Evolutionary conservation across 2,329 filamentous ascomycete genomes (phyloP).

Genomic region (Peltaster fructicola): DNA sequence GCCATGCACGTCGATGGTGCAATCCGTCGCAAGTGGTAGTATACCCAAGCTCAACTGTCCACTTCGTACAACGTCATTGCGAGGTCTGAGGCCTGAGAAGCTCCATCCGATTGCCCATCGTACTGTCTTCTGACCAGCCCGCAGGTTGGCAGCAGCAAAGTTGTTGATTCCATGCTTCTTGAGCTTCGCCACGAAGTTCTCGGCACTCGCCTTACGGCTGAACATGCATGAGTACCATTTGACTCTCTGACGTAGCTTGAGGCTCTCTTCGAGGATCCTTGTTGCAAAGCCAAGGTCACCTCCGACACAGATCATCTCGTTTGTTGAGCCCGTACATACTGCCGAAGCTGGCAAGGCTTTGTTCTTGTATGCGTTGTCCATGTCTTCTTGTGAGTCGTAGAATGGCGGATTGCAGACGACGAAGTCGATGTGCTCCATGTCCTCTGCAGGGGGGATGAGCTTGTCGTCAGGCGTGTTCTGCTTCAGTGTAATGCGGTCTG

Average conservation of each 20-base stretch:
- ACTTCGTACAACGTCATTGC: conserved; percentile 21
- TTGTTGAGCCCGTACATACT: conserved; percentile 55
- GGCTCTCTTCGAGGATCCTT: conserved; percentile 53
- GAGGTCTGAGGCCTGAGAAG: conserved; percentile 49
- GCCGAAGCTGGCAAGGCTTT: conserved; percentile 45
- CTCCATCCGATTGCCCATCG: conserved; percentile 87
- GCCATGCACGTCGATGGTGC: conserved; percentile 23
- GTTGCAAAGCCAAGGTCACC: conserved; percentile 62
- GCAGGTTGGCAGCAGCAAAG: conserved; percentile 64
- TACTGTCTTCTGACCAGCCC: conserved; percentile 60
- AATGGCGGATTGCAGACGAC: conserved; percentile 93
- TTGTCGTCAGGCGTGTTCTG: conserved; percentile 36
- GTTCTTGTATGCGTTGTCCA: conserved; percentile 41
- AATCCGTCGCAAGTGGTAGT: conserved; percentile 31
- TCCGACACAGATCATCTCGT: conserved; percentile 65
- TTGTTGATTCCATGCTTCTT: conserved; percentile 46
- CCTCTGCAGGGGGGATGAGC: conserved; percentile 47
- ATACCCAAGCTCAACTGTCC: conserved; percentile 13
- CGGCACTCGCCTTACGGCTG: conserved; percentile 56
- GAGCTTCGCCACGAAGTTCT: conserved; percentile 41
- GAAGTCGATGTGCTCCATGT: conserved; percentile 50
- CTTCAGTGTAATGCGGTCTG: conserved; percentile 46
- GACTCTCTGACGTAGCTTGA: conserved; percentile 40
- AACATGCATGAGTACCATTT: conserved; percentile 89
- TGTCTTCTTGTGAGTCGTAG: conserved; percentile 56